Evolutionary conservation across 306 rosid species (phyloP), one percentile per base, ranked within the genome.

Genomic region (Castanea sativa): DNA sequence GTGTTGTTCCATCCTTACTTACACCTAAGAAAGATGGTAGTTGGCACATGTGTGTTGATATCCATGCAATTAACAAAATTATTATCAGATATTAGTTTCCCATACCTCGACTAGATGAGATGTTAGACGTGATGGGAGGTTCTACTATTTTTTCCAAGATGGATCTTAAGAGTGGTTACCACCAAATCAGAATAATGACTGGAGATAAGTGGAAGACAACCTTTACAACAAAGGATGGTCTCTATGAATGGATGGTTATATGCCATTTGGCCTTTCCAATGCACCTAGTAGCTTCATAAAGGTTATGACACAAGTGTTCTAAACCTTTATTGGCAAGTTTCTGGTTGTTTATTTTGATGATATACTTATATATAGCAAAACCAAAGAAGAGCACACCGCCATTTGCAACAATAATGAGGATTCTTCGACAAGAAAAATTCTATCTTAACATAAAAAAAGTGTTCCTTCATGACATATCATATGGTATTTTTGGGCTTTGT

Each of bases 321-420:
- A 29, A 19, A 57, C 9, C 6, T 78, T 69, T 13, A 79, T 73
- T 20, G 73, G 65, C 2, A 71, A 71, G 32, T 58, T 11, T 45
- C 0, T 61, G 1, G 65, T 72, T 15, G 41, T 72, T 23, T 79
- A 79, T 16, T 79, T 79, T 33, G 73, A 72, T 33, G 55, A 60
- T 52, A 79, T 79, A 0, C 4, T 21, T 6, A 20, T 57, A 10
- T 20, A n/a, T 57, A 8, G 12, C 21, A 57, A n/a, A 12, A 57
- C 63, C 63, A 38, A 38, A 38, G 10, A 1, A 38, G 2, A 38
- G 43, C 43, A 38, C 10, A 38, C 0, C 43, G 0, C 10, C 9
- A 38, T 38, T 38, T 38, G 43, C 10, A 1, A 38, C 43, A 38
- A 38, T 38, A 38, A 38, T 38, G 2, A 38, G 43, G 10, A 38